Evolutionary conservation across 768 basidiomycete genomes (phyloP).

Genomic region (Tulasnella calospora): DNA sequence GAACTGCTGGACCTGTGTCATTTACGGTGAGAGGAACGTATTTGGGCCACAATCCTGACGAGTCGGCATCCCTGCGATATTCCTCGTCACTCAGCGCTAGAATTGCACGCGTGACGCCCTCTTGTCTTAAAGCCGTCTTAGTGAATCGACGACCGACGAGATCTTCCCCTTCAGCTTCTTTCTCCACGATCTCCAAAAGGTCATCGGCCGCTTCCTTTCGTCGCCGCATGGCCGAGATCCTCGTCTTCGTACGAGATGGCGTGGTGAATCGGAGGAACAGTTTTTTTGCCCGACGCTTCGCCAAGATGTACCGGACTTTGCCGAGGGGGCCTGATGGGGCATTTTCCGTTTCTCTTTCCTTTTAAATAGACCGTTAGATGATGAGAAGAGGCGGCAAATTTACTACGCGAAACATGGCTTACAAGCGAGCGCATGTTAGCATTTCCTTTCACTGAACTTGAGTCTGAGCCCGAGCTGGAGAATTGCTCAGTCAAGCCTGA

Average conservation of each 20-base stretch:
- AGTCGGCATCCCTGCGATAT: neutral
- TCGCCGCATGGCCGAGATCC: neutral
- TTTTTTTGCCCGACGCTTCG: neutral
- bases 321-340: neutral
- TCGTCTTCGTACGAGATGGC: neutral
- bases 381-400: neutral
- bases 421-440: neutral
- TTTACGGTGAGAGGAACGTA: no score
- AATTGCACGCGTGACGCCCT: neutral
- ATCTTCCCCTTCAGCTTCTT: neutral
- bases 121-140: neutral
- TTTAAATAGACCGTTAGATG: neutral
- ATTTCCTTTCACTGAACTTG: neutral
- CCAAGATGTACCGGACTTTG: neutral
- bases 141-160: neutral
- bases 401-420: neutral
- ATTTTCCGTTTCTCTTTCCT: neutral
- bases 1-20: neutral
- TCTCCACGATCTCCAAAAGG: neutral
- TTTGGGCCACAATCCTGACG: no score
- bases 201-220: neutral
- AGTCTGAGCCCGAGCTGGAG: neutral
- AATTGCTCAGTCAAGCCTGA: neutral
- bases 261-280: neutral
- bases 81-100: neutral